These are phyloP conservation scores for Cucurbita moschata DNA, from an alignment of 306 rosid genomes.

Conservation along the genomic window DNA sequence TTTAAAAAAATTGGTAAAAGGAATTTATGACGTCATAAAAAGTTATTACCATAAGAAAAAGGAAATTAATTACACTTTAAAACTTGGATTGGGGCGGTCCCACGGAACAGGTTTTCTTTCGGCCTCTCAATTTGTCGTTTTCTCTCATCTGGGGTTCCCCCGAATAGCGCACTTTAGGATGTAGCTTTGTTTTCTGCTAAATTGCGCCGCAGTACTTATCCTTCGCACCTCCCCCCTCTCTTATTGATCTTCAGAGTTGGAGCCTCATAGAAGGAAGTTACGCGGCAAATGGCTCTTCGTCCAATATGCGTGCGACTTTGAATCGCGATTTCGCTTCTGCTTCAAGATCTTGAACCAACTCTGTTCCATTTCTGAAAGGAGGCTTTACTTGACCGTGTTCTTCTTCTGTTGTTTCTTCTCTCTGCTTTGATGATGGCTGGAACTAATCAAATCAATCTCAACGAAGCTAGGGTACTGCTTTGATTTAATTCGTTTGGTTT, in stretches of 20 bases:
- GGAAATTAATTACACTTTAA: not conserved
- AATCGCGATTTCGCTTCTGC: not conserved
- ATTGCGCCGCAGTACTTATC: constrained; percentile 32
- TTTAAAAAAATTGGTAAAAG: too few relatives aligned
- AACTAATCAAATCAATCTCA: constrained; percentile 47
- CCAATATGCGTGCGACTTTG: constrained; percentile 12
- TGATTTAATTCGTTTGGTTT: not conserved
- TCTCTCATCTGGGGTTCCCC: constrained; percentile 19
- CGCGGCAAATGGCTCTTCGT: not conserved
- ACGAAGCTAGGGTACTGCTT: constrained; percentile 46
- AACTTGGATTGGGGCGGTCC: constrained; percentile 29
- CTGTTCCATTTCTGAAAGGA: not conserved
- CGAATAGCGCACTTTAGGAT: constrained; percentile 23
- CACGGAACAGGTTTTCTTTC: constrained; percentile 30
- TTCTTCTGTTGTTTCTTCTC: not conserved
- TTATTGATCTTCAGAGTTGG: not conserved
- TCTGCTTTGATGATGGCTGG: constrained; percentile 42
- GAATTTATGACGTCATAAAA: not conserved
- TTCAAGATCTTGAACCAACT: constrained; percentile 4
- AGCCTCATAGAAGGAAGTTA: not conserved
- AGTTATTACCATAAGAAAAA: not conserved
- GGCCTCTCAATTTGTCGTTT: constrained; percentile 46
- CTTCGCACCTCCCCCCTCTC: constrained; percentile 9
- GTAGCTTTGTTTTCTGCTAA: constrained; percentile 12
- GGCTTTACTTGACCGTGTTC: not conserved